Evolutionary conservation across 2,329 filamentous ascomycete species (phyloP), one percentile per base, ranked within the genome.

Genomic region (Harringtonia aguacate): DNA sequence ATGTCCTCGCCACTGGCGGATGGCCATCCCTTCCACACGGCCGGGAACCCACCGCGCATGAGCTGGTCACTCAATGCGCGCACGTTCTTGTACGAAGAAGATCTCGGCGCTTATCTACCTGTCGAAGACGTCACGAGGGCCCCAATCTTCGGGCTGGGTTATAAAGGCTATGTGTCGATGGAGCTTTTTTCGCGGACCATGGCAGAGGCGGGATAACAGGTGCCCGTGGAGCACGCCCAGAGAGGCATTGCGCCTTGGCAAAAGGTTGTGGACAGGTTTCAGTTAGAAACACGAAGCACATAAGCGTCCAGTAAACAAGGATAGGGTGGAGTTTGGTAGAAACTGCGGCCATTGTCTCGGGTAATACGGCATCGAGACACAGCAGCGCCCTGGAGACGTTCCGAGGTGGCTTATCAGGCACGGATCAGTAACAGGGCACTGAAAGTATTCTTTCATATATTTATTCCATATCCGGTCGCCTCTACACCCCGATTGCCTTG

Each of bases 61-160:
- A 77, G 65, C 43, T 81, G 78, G 78, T 77, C 72, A 34, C 61
- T 77, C 21, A 81, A 81, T 53, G 76, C 72, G 38, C 63, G 78
- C 14, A 55, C 77, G 0, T 81, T 79, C 53, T 70, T 31, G 29
- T 31, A 31, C 29, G 29, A 77, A 29, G 75, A 74, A 42, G 76
- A 81, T 51, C 60, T 69, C 46, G 64, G 13, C 6, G 78, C 69
- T 0, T 82, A 81, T 56, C 55, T 83, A 14, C 79, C 79, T 0
- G 68, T 77, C 2, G 55, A 67, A 42, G 65, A 72, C 27, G 67
- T 81, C 4, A 58, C 73, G 6, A 60, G 65, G 42, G 68, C 73
- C 0, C 68, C 81, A 39, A 58, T 77, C 34, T 61, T 71, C 24
- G 70, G 72, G 8, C 58, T 77, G n/a, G 75, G 75, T 0, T 81